Percentiles rank a stretch among this genome's conserved stretches.
phyloP scores from a whole-genome alignment of 352 stramenopile species.

The Pythium coloratum region DNA sequence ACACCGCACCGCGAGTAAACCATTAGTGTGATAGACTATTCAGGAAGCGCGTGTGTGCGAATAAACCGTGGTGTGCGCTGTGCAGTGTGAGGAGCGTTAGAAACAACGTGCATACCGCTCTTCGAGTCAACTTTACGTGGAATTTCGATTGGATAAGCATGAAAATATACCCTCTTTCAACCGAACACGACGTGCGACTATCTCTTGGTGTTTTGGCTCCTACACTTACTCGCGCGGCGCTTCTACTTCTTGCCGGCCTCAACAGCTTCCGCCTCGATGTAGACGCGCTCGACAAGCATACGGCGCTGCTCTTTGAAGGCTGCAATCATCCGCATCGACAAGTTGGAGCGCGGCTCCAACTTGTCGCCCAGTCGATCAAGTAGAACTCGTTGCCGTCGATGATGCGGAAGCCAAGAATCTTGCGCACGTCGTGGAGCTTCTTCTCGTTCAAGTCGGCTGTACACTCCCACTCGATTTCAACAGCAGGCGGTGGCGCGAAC shows the following conservation, averaged over 20 bases:
- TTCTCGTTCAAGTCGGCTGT: neutral
- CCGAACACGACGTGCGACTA: slow-evolving; percentile 11
- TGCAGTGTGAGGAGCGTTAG: too few species aligned
- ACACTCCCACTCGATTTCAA: neutral
- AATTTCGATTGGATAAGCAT: neutral
- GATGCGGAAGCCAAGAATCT: neutral
- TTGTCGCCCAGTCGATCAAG: neutral
- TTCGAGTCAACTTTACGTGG: too few species aligned
- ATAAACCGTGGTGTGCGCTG: too few species aligned
- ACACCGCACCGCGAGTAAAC: slow-evolving; percentile 5
- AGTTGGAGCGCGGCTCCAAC: neutral
- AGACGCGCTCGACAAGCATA: neutral
- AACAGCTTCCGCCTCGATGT: neutral
- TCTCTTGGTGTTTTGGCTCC: neutral
- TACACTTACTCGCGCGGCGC: neutral
- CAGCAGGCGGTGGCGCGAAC: neutral
- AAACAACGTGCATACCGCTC: too few species aligned
- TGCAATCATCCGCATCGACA: slow-evolving; percentile 1
- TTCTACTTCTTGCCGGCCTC: slow-evolving; percentile 10
- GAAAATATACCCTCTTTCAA: slow-evolving; percentile 1
- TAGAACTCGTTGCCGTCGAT: slow-evolving; percentile 2
- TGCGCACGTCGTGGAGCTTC: slow-evolving; percentile 4
- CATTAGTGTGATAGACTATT: neutral
- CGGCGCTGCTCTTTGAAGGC: slow-evolving; percentile 6
- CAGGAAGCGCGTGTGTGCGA: too few species aligned